Percentiles rank a stretch among this genome's conserved stretches.
phyloP scores from a whole-genome alignment of 2,329 filamentous ascomycete species.

The Calonectria ilicicola region DNA sequence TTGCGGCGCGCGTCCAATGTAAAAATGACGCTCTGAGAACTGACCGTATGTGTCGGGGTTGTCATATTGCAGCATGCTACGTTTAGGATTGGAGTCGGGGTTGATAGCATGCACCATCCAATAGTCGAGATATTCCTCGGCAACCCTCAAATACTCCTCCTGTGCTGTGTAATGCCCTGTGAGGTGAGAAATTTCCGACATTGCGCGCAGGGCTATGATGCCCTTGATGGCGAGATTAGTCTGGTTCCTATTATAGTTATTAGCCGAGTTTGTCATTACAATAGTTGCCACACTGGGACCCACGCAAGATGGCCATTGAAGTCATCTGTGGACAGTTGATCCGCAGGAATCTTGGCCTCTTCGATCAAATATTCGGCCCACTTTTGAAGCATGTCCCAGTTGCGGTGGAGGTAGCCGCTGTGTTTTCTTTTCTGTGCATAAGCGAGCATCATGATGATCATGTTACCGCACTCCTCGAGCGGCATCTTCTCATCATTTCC shows the following conservation, averaged over 20 bases:
- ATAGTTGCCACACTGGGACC: not conserved
- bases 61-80: constrained; percentile 84
- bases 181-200: constrained; percentile 76
- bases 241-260: constrained; percentile 63
- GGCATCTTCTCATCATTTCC: constrained; percentile 82
- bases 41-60: constrained; percentile 63
- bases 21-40: not conserved
- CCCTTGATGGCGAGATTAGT: constrained; percentile 88
- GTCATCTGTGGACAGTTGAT: constrained; percentile 86
- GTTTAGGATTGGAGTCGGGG: constrained; percentile 67
- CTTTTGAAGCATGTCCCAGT: constrained; percentile 79
- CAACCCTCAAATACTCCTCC: constrained; percentile 71
- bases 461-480: constrained; percentile 83
- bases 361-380: constrained; percentile 86
- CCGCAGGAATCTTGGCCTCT: constrained; percentile 78
- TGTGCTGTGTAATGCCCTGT: constrained; percentile 69
- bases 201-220: constrained; percentile 85
- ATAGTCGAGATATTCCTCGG: constrained; percentile 75
- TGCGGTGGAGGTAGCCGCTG: constrained; percentile 68
- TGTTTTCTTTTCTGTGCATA: constrained; percentile 69
- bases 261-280: not conserved
- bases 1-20: too few relatives aligned
- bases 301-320: constrained; percentile 70
- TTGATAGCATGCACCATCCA: constrained; percentile 82
- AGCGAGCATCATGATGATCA: constrained; percentile 85